Base-by-base conservation (phyloP, 768 basidiomycete genomes). In the Amanita jacksonii region DNA sequence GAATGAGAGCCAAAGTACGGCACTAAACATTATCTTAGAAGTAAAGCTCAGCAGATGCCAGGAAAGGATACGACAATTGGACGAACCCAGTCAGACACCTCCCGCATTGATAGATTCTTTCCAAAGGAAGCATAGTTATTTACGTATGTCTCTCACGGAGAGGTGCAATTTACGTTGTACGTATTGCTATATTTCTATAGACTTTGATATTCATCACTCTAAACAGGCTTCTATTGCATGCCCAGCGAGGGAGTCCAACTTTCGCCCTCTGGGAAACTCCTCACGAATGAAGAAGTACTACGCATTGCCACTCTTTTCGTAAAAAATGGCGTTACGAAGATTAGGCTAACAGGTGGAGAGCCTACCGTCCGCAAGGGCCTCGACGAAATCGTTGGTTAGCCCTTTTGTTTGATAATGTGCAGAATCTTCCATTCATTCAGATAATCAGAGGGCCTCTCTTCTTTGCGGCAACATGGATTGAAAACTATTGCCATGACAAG, bases 211-310 rank as follows among this genome's bases (percentile, higher is more conserved):
- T 31, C n/a, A 7, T 10, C 24, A 28, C 20, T 25, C 49, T 52
- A 51, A 38, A 52, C 49, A 92, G 86, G 88, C 52, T 89, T 89
- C 54, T 93, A 93, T 57, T 92, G 88, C 55, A 93, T 92, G 89
- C 89, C 88, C 2, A 75, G 70, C 41, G 78, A 84, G 55, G 87
- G 88, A 24, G 65, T 91, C 4, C 74, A 82, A 41, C 69, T 91
- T 20, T 81, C 85, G 9, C 89, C 87, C 2, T 64, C 66, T 25
- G 67, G 68, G 8, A 71, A 84, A 47, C 70, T 89, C 46, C 70
- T 93, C 30, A 78, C 83, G 0, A 79, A 89, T 49, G 73, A 79
- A 40, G 88, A 93, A 57, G 63, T 92, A 22, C 57, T 85, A 32
- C 76, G 82, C 38, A 69, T 90, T 1, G 83, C 85, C 4, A 61